A percentile compares a stretch with the other conserved stretches of the same genome.
phyloP scores from a whole-genome alignment of 2,329 filamentous ascomycete genomes.

The Exophiala sp. region DNA sequence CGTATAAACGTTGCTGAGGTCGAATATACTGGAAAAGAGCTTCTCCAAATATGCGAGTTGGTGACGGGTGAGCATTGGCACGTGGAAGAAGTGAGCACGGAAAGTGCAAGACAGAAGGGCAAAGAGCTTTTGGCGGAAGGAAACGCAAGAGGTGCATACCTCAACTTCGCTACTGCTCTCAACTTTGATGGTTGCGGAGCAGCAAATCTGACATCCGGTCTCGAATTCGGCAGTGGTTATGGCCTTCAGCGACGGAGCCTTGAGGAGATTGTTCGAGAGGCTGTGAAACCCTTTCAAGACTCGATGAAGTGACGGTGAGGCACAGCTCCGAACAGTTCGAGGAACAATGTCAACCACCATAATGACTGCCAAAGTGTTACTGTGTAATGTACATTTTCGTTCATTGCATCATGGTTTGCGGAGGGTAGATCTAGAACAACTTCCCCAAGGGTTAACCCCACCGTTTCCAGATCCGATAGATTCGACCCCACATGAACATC shows the following conservation, averaged over 20 bases:
- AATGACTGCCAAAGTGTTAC: no score
- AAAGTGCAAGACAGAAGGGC: background rate
- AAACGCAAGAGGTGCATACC: background rate
- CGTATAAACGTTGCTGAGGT: background rate
- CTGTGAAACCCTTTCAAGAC: no score
- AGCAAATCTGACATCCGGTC: background rate
- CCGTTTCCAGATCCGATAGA: background rate
- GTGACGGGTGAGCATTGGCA: background rate
- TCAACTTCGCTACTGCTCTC: background rate
- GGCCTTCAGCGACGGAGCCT: background rate
- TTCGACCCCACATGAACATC: background rate
- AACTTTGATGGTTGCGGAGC: conserved; percentile 1
- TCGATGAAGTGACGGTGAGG: no score
- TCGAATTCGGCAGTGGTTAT: background rate
- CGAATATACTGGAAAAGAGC: background rate
- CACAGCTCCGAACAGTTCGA: no score
- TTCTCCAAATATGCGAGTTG: background rate
- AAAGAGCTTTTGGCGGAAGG: background rate
- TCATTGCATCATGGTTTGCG: no score
- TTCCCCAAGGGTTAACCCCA: background rate
- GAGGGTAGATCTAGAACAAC: no score
- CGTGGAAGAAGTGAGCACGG: background rate
- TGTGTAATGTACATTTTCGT: no score
- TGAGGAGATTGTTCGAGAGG: background rate
- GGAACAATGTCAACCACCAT: no score